Base-by-base conservation (phyloP, 805 yeast species). In the Candida rishiriensis region DNA sequence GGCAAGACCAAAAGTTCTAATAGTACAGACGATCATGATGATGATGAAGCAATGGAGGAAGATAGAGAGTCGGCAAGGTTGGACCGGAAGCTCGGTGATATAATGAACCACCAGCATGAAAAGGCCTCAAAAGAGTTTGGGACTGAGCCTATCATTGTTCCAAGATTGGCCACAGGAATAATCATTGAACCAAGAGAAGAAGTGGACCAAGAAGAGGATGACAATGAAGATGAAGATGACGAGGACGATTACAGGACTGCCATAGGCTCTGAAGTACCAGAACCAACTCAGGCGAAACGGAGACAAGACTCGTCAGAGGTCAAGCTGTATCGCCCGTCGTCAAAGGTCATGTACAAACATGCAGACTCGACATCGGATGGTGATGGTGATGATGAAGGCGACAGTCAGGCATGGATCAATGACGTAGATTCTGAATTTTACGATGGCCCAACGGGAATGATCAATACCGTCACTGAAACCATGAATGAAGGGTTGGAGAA, bases 371-470 rank as follows among this genome's bases (percentile, higher is more conserved):
- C 26, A 7, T 50, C 50, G 2, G 46, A 39, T 21, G 38, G 44
- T 3, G 48, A 39, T 6, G 61, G 46, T 15, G 48, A 39, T 6
- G 61, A 46, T 15, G 52, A 55, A 21, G 59, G 47, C 7, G 34
- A 46, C 12, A 15, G 21, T 6, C n/a, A 16, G 47, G 57, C 66
- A 16, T 83, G 89, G 88, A 68, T 82, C 26, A 73, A 79, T 45
- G 68, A 69, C 38, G 60, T 61, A 7, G 73, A 65, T 14, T 63
- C 73, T 2, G 54, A 70, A 10, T 44, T 51, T 28, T 61, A 66
- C 61, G 83, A 81, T 33, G 90, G 90, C 0, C 86, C 89, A 0
- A 79, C 90, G 0, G 89, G 90, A 0, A 66, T 83, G 69, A 65
- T 84, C 16, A 73, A 81, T 17, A 81, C 85, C 15, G 75, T 83